These are phyloP conservation scores for Ophiostoma sp. DNA, from an alignment of 2,329 filamentous ascomycete genomes.

Conservation along the genomic window DNA sequence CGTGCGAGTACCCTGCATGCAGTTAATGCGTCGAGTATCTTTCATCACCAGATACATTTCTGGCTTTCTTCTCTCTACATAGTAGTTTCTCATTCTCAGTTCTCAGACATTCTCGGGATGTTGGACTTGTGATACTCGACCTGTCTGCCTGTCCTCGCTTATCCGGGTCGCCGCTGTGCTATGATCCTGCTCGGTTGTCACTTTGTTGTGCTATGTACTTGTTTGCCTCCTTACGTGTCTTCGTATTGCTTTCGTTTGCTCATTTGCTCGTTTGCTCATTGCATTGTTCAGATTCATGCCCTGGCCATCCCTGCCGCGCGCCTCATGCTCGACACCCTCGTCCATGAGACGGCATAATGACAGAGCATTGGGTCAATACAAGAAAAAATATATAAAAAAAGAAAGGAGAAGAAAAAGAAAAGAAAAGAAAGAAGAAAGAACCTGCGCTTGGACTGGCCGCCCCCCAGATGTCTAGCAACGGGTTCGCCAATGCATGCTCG, in stretches of 20 bases:
- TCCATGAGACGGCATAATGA: neutral
- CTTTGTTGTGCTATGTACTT: neutral
- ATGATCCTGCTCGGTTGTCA: neutral
- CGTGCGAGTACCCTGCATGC: neutral
- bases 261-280: neutral
- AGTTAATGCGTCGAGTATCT: neutral
- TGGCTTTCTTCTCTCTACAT: too few species aligned
- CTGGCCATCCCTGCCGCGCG: neutral
- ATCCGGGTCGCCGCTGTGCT: too few species aligned
- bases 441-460: conserved; percentile 1
- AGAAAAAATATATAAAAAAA: neutral
- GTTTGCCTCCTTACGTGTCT: neutral
- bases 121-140: neutral
- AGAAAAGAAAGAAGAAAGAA: neutral
- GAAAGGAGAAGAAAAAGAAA: neutral
- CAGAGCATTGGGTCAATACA: neutral
- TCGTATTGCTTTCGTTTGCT: neutral
- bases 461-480: conserved; percentile 7
- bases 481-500: neutral
- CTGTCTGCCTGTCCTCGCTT: neutral
- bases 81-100: neutral
- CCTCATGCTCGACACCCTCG: neutral
- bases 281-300: neutral
- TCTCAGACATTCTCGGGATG: neutral
- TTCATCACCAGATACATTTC: too few species aligned